These are phyloP conservation scores for Ascosphaera apis DNA, from an alignment of 2,329 filamentous ascomycete genomes.

Conservation along the genomic window DNA sequence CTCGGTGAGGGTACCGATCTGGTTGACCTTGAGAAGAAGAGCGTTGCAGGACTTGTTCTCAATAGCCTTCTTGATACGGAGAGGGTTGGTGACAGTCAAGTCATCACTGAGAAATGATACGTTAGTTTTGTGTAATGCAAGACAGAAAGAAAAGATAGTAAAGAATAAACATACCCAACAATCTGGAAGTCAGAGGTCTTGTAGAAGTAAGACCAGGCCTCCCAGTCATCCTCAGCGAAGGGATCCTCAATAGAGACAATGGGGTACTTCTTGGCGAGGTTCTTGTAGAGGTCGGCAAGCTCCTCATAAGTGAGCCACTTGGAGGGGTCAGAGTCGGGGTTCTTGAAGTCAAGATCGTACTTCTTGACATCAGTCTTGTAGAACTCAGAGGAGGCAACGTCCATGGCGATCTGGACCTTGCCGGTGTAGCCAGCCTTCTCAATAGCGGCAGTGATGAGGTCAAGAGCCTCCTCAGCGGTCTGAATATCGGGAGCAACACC, in stretches of 20 bases:
- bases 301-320: conserved; percentile 99
- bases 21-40: conserved; percentile 98
- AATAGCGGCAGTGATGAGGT: conserved; percentile 86
- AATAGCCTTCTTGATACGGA: conserved; percentile 98
- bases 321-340: conserved; percentile 80
- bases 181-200: conserved; percentile 98
- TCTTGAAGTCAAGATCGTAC: conserved; percentile 99
- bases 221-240: conserved; percentile 99
- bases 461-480: conserved; percentile 85
- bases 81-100: conserved; percentile 95
- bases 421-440: conserved; percentile 89
- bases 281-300: conserved; percentile 76
- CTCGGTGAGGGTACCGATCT: conserved; percentile 97
- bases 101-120: conserved; percentile 40
- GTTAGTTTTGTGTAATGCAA: conserved; percentile 3
- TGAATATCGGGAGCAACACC: conserved; percentile 98
- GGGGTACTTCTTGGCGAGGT: conserved; percentile 80
- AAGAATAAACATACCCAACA: conserved; percentile 37
- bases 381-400: conserved; percentile 97
- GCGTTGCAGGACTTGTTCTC: conserved; percentile 98
- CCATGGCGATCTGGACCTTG: conserved; percentile 96
- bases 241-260: conserved; percentile 98
- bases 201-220: conserved; percentile 99
- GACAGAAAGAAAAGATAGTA: no score
- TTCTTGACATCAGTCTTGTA: conserved; percentile 97